Evolutionary conservation across 2,329 filamentous ascomycete genomes (phyloP), one percentile per base, ranked within the genome.

Genomic region (Penicillium verrucosum): DNA sequence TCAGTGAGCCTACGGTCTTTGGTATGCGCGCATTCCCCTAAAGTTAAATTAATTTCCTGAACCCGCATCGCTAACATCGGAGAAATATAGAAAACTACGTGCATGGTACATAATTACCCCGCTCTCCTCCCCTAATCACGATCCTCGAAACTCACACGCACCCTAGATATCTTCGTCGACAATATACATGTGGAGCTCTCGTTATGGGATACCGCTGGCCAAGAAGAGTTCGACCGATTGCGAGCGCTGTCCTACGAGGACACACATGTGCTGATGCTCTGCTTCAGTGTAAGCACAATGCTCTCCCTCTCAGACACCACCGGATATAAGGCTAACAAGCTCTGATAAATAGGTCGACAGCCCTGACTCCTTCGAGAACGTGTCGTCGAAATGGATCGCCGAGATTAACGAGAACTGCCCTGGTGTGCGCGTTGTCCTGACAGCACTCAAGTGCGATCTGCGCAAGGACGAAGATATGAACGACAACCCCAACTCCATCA

Each of bases 391-490:
- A 79, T 99, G 94, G 94, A 90, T 97, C 5, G 89, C 90, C 60
- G 94, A 99, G 77, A 99, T 99, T 65, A 90, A 92, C 61, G 94
- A 99, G 78, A 97, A 99, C 78, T 97, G 94, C 77, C 91, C 92
- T 1, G 90, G 89, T 57, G 94, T 97, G 62, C 96, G 95, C 76
- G 85, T 99, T 44, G 94, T 99, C 18, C 83, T 99, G 8, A 92
- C 97, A 5, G 94, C 94, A 25, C 83, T 99, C 65, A 99, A 99
- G 80, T 99, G 94, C 79, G 94, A 99, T 77, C 78, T 99, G 69
- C 85, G 94, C 65, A 93, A 97, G 77, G 84, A 85, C 53, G 89
- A 91, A 21, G 82, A 83, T 23, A 81, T 84, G 45, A 89, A 91
- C 7, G 88, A 90, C 7, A 87, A 85, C 45, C 76, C 73, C n/a